phyloP scores from a whole-genome alignment of 495 filamentous ascomycete genomes.

The Talaromyces adpressus region DNA sequence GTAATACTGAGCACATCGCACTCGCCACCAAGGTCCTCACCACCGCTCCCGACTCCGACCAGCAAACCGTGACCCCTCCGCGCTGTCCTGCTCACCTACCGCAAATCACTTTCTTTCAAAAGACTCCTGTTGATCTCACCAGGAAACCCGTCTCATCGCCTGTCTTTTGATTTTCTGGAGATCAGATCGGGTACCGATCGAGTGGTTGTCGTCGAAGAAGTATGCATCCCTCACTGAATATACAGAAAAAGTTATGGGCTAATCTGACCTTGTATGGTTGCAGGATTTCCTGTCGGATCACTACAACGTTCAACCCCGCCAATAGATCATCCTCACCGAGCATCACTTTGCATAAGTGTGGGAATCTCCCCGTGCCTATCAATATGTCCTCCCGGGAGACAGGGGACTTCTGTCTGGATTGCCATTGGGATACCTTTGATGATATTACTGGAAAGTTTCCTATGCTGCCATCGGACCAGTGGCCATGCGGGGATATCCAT shows the following conservation, averaged over 20 bases:
- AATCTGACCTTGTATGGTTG: not conserved
- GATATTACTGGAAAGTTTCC: slow-evolving; percentile 3
- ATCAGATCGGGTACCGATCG: not conserved
- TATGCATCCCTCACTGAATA: not conserved
- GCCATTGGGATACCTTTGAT: slow-evolving; percentile 36
- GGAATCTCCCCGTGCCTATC: not conserved
- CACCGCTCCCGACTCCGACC: not conserved
- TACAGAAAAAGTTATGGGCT: not conserved
- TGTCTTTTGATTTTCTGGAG: not conserved
- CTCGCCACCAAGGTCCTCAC: slow-evolving; percentile 6
- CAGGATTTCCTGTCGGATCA: not conserved
- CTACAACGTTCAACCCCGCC: not conserved
- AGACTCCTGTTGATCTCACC: not conserved
- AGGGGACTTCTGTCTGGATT: slow-evolving; percentile 37
- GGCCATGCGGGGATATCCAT: slow-evolving; percentile 28
- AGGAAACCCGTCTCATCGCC: not conserved
- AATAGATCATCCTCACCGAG: not conserved
- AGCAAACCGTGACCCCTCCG: not conserved
- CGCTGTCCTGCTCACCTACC: not conserved
- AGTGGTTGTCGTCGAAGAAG: not conserved
- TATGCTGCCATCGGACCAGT: slow-evolving; percentile 14
- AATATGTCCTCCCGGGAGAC: slow-evolving; percentile 29
- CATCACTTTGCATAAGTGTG: not conserved
- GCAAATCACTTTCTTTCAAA: not conserved
- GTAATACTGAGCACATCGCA: not conserved